A percentile compares a stretch with the other conserved stretches of the same genome.
Evolutionary conservation across 2,329 filamentous ascomycete species (phyloP).

Genomic region (Plectosphaerella plurivora): DNA sequence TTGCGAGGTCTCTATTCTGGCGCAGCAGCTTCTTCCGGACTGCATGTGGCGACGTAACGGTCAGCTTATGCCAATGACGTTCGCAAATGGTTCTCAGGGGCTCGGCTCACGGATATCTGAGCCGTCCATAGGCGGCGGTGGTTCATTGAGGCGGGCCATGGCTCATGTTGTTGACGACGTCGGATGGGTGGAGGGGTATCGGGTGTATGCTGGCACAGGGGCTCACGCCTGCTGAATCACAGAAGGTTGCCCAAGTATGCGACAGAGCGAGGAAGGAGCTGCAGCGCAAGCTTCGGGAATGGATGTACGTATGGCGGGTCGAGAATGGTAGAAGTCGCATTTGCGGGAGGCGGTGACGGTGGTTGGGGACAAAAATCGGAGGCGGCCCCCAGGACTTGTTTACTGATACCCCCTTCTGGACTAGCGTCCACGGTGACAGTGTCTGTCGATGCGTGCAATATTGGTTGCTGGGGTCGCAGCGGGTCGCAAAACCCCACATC

Average conservation of each 20-base stretch:
- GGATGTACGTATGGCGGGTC: background rate
- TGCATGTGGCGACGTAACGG: conserved; percentile 25
- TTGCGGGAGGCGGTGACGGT: conserved; percentile 6
- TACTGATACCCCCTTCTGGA: conserved; percentile 9
- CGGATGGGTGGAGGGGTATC: background rate
- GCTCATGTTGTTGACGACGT: conserved; percentile 26
- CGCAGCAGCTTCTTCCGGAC: conserved; percentile 76
- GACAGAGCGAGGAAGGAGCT: background rate
- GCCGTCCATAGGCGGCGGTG: conserved; percentile 59
- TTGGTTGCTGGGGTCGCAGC: too few species aligned
- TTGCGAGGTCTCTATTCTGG: conserved; percentile 80
- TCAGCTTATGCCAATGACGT: conserved; percentile 10
- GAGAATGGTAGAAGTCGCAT: conserved; percentile 2
- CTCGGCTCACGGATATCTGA: conserved; percentile 63
- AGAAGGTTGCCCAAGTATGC: background rate
- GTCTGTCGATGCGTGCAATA: too few species aligned
- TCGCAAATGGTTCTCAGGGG: background rate
- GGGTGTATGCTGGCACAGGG: background rate
- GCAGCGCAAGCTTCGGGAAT: too few species aligned
- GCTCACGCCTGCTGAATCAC: background rate
- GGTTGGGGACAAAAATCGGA: conserved; percentile 10
- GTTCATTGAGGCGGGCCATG: conserved; percentile 82
- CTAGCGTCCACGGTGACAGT: conserved; percentile 7
- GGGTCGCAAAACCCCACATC: too few species aligned
- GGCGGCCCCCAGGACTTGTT: conserved; percentile 4